phyloP scores from a whole-genome alignment of 257 asterid genomes.

The Rhazya stricta region DNA sequence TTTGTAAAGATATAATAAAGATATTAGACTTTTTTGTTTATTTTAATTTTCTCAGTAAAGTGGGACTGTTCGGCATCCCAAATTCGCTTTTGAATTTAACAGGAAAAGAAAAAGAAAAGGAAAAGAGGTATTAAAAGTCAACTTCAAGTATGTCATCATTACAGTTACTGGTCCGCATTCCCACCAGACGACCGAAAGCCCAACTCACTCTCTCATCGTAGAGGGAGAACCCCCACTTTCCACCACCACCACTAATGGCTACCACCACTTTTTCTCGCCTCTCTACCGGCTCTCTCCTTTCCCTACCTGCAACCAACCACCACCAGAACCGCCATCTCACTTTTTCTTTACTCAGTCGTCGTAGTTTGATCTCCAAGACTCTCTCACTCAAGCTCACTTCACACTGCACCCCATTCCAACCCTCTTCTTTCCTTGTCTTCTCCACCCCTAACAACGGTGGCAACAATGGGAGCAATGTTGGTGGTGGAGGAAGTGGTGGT shows the following conservation, averaged over 20 bases:
- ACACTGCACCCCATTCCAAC: slow-evolving; percentile 12
- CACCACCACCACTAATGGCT: slow-evolving; percentile 15
- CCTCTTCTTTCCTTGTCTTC: slow-evolving; percentile 34
- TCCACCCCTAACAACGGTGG: slow-evolving; percentile 22
- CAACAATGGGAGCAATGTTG: slow-evolving; percentile 17
- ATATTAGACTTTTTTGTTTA: too few relatives aligned
- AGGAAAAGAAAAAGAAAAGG: not conserved
- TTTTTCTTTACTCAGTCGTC: slow-evolving; percentile 16
- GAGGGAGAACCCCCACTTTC: slow-evolving; percentile 1
- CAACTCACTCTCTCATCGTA: not conserved
- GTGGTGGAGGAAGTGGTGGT: slow-evolving; percentile 23
- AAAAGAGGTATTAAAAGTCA: not conserved
- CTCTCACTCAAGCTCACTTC: slow-evolving; percentile 23
- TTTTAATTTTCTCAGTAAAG: too few relatives aligned
- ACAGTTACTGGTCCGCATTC: slow-evolving; percentile 1
- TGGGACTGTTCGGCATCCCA: too few relatives aligned
- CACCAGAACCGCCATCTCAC: slow-evolving; percentile 9
- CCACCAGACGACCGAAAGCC: slow-evolving; percentile 1
- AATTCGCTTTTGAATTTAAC: too few relatives aligned
- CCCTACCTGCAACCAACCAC: slow-evolving; percentile 6
- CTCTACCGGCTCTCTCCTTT: slow-evolving; percentile 8
- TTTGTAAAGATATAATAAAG: too few relatives aligned
- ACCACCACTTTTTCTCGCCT: slow-evolving; percentile 25
- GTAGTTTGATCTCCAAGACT: slow-evolving; percentile 8
- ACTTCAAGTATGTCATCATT: not conserved